Evolutionary conservation across 2,329 filamentous ascomycete species (phyloP).

Genomic region (Colletotrichum noveboracense): DNA sequence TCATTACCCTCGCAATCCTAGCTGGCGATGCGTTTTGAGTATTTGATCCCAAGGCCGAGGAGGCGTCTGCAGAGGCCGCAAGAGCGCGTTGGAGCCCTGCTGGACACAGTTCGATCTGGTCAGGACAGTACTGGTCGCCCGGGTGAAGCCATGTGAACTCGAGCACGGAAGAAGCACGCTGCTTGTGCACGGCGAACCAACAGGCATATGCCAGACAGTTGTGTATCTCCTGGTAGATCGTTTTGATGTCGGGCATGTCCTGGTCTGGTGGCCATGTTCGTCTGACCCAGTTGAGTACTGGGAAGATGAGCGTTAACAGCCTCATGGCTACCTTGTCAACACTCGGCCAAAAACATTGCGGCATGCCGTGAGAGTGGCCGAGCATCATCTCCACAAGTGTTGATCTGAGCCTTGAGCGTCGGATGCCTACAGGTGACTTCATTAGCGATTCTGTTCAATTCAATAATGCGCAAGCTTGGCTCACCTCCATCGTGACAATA

Average conservation of each 20-base stretch:
- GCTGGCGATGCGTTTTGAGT: neutral
- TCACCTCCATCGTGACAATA: slow-evolving; percentile 33
- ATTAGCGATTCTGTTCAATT: neutral
- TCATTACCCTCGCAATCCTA: slow-evolving; percentile 33
- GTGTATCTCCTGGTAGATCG: slow-evolving; percentile 27
- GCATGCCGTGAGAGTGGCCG: slow-evolving; percentile 14
- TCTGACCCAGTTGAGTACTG: slow-evolving; percentile 25
- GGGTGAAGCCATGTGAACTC: slow-evolving; percentile 31
- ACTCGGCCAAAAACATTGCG: slow-evolving; percentile 33
- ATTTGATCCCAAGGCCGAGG: neutral
- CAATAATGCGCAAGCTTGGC: neutral
- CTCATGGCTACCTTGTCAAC: slow-evolving; percentile 32
- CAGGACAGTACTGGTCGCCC: slow-evolving; percentile 28
- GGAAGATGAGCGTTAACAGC: slow-evolving; percentile 28
- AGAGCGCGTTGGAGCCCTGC: neutral
- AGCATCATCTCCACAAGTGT: slow-evolving; percentile 30
- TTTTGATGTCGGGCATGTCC: neutral
- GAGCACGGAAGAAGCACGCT: slow-evolving; percentile 27
- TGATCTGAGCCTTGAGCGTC: slow-evolving; percentile 29
- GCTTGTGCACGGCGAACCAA: slow-evolving; percentile 33
- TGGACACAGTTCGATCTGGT: slow-evolving; percentile 23
- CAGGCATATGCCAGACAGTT: slow-evolving; percentile 33
- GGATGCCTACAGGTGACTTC: slow-evolving; percentile 30
- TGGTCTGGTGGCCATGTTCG: neutral
- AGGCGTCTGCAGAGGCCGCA: too few relatives aligned